Base-by-base conservation (phyloP, 2,329 filamentous ascomycete genomes). In the Microsporum ferrugineum region DNA sequence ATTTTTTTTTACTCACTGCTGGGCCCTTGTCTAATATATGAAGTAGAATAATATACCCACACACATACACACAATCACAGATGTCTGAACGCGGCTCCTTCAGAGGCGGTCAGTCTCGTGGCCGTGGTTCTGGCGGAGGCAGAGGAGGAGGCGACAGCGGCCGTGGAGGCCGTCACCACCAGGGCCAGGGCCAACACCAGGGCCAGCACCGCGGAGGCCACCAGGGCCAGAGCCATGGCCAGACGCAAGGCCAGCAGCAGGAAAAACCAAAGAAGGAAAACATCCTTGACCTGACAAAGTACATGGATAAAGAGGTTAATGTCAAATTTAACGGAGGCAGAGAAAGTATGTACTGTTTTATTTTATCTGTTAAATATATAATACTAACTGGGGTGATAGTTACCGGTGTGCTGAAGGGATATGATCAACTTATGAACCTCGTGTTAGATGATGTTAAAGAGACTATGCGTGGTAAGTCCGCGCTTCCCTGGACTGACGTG, bases 221-320 rank as follows among this genome's bases (percentile, higher is more conserved):
- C 2, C 43, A 47, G 43, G 43, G 17, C 23, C 43, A 47, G 43
- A n/a, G 39, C 34, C 34, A 36, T 5, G 34, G 34, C 78, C 61
- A 77, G 73, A 62, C 75, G 70, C 75, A 80, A 62, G 77, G 58
- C n/a, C 60, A 61, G 33, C 75, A 80, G 63, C 77, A 82, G 67
- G 89, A 95, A 76, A 84, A 87, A 69, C 89, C 91, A 63, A 96
- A 96, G 84, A 97, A 97, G 81, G 94, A 99, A 77, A 97, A 96
- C 74, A 99, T 99, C 69, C 84, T 99, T 60, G 92, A 99, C 72
- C 76, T 99, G 70, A 85, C 82, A 72, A 96, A 96, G 78, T 99
- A 97, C 76, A 91, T 96, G 88, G 91, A 99, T 76, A 95, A 96
- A 83, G 83, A 88, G 71, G 90, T 99, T 67, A 88, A 83, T 7